These are phyloP conservation scores for Elongisporangium anandrum DNA, from an alignment of 352 stramenopile species.

Conservation along the genomic window DNA sequence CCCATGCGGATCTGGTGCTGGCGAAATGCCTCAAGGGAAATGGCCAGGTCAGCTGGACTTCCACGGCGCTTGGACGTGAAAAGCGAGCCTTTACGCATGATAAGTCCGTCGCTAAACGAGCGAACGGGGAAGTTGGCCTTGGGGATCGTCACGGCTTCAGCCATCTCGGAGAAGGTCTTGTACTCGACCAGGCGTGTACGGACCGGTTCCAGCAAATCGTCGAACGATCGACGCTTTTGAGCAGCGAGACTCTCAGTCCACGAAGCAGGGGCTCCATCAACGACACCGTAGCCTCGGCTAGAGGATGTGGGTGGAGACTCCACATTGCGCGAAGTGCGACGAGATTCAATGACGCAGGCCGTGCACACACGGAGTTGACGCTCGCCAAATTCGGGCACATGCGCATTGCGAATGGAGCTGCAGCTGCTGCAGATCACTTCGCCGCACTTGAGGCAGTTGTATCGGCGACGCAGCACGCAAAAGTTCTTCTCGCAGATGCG, in stretches of 20 bases:
- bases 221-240: constrained; percentile 57
- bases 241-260: constrained; percentile 3
- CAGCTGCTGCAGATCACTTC: constrained; percentile 79
- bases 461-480: constrained; percentile 57
- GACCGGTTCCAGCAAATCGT: constrained; percentile 70
- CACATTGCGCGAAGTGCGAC: constrained; percentile 41
- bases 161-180: constrained; percentile 65
- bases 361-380: constrained; percentile 78
- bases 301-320: constrained; percentile 9
- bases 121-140: constrained; percentile 61
- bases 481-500: constrained; percentile 76
- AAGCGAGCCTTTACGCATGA: constrained; percentile 60
- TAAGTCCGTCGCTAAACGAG: constrained; percentile 75
- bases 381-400: constrained; percentile 68
- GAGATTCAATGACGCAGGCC: constrained; percentile 66
- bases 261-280: neutral
- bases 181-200: constrained; percentile 76
- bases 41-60: constrained; percentile 64
- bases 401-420: constrained; percentile 52
- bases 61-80: constrained; percentile 63
- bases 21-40: constrained; percentile 74
- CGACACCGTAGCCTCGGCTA: constrained; percentile 4
- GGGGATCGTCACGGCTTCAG: constrained; percentile 31
- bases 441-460: constrained; percentile 85
- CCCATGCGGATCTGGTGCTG: constrained; percentile 62